Percentiles rank a stretch among this genome's conserved stretches.
These are phyloP conservation scores for Tetrahymena borealis DNA, from an alignment of 73 alveolate genomes.

Conservation along the genomic window DNA sequence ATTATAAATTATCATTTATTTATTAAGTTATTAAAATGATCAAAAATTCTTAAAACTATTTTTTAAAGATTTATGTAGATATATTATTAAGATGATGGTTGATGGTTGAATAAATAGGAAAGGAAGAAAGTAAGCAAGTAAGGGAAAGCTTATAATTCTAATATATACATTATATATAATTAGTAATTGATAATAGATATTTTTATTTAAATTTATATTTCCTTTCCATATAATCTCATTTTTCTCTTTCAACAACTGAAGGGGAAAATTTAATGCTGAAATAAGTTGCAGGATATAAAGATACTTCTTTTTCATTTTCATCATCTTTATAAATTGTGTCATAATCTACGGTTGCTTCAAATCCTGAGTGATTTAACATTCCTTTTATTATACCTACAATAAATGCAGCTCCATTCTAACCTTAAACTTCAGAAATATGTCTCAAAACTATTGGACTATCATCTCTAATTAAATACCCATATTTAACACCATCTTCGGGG, in stretches of 20 bases:
- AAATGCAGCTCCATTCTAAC: neutral
- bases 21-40: too few relatives aligned
- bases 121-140: too few relatives aligned
- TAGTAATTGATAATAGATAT: neutral
- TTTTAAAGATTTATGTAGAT: too few relatives aligned
- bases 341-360: neutral
- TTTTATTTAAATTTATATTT: neutral
- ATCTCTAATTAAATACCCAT: neutral
- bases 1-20: too few relatives aligned
- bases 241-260: neutral
- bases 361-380: neutral
- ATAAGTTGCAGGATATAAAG: neutral
- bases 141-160: too few relatives aligned
- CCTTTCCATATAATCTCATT: neutral
- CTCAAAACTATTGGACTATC: neutral
- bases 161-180: neutral
- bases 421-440: neutral
- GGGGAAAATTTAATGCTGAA: neutral
- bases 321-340: neutral
- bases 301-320: neutral
- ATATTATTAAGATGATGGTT: too few relatives aligned
- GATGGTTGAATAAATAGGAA: too few relatives aligned
- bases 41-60: too few relatives aligned
- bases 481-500: neutral
- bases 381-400: neutral